Evolutionary conservation across 2,329 filamentous ascomycete species (phyloP), one percentile per base, ranked within the genome.

Genomic region (Rutstroemia sp.): DNA sequence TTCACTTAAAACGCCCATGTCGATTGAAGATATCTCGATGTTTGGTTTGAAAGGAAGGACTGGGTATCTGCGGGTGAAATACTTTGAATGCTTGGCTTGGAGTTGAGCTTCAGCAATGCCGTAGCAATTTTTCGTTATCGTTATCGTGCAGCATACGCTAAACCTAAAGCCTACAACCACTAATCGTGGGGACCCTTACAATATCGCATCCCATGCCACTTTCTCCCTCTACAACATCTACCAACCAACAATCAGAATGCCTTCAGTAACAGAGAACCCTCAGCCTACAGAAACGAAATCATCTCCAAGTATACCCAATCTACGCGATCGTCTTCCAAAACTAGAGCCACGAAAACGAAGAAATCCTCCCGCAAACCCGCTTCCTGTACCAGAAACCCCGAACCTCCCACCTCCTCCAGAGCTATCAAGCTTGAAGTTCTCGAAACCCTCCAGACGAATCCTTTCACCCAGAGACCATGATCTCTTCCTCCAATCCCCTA

Each of bases 401-500:
- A 69, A 78, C 40, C 78, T 96, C 8, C 84, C 89, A 36, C 71
- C 82, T 48, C 85, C 86, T 17, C 85, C 87, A 58, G 78, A 83
- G 59, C 75, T 79, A 42, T 77, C 79, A 52, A 77, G 73, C 47
- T 76, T 85, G 67, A 73, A 71, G 5, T 95, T 89, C 75, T 75
- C 76, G 57, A 75, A 75, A 5, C 94, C 94, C 0, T 81, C 78
- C 12, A 81, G 92, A 58, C 82, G 92, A 8, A 97, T 99, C 52
- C 75, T 99, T 12, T 92, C 91, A 3, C 77, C 77, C 2, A 76
- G 81, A 49, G 94, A 99, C 64, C 92, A 95, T 69, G 79, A 88
- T 17, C 73, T 90, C 4, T 99, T 97, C 66, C 78, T 91, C 17
- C 74, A 81, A 0, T 96, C 92, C 0, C 77, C 86, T 0, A 86